These are phyloP conservation scores for Corchorus capsularis DNA, from an alignment of 345 rosid genomes.

Conservation along the genomic window DNA sequence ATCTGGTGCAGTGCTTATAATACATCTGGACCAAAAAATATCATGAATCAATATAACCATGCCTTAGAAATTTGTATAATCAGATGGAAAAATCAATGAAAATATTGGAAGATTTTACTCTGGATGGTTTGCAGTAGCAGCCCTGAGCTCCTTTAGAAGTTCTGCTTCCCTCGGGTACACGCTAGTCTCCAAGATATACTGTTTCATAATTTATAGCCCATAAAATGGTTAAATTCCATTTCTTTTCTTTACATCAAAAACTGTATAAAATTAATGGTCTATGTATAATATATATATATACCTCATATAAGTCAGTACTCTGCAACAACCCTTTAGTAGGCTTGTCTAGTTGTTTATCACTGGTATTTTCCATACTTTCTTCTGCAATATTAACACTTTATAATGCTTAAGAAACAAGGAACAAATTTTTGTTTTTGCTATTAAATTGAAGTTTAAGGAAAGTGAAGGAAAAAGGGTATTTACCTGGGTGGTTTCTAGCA, in stretches of 20 bases:
- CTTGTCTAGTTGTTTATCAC: not conserved
- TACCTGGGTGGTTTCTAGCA: too few relatives aligned
- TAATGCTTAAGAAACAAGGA: slow-evolving; percentile 1
- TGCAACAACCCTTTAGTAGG: slow-evolving; percentile 17
- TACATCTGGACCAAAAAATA: slow-evolving; percentile 20
- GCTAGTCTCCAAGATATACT: slow-evolving; percentile 66
- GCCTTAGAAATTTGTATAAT: not conserved
- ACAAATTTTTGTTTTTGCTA: too few relatives aligned
- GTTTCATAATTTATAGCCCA: not conserved
- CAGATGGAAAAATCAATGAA: not conserved
- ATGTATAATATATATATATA: slow-evolving; percentile 21
- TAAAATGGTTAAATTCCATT: not conserved
- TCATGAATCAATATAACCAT: not conserved
- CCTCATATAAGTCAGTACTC: slow-evolving; percentile 53
- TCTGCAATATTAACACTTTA: not conserved
- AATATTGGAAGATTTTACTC: slow-evolving; percentile 17
- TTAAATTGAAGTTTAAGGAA: too few relatives aligned
- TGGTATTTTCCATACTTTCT: not conserved
- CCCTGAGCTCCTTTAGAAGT: slow-evolving; percentile 61
- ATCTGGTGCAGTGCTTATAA: slow-evolving; percentile 61
- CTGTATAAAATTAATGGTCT: not conserved
- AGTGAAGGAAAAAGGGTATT: too few relatives aligned
- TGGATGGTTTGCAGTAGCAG: slow-evolving; percentile 54
- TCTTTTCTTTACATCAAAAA: not conserved
- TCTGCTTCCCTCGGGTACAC: slow-evolving; percentile 66